Evolutionary conservation across 2,329 filamentous ascomycete species (phyloP).

Genomic region (Sclerotinia glacialis): DNA sequence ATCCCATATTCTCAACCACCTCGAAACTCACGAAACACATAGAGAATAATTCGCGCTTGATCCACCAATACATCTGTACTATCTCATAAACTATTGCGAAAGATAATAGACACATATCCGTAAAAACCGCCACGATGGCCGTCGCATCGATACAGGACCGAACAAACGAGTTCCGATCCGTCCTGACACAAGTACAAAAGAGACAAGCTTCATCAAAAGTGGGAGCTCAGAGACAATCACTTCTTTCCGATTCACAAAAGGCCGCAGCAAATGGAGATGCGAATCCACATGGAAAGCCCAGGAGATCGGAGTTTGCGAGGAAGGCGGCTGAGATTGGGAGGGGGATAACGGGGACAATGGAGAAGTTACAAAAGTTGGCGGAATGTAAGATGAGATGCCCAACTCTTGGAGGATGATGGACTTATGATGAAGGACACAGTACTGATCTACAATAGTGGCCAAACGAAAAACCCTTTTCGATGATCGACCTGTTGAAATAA

Average conservation of each 20-base stretch:
- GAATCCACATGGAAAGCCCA: slow-evolving; percentile 46
- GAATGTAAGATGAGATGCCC: slow-evolving; percentile 56
- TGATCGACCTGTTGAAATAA: slow-evolving; percentile 93
- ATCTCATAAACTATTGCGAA: slow-evolving; percentile 17
- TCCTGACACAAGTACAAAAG: slow-evolving; percentile 81
- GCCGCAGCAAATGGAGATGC: slow-evolving; percentile 55
- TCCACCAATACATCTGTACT: slow-evolving; percentile 13
- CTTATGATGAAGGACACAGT: background rate
- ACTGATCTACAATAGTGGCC: slow-evolving; percentile 58
- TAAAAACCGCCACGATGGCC: slow-evolving; percentile 48
- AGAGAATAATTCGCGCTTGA: background rate
- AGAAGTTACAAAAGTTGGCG: slow-evolving; percentile 88
- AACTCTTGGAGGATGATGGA: background rate
- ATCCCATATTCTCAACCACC: background rate
- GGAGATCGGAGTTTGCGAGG: slow-evolving; percentile 86
- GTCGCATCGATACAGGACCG: slow-evolving; percentile 88
- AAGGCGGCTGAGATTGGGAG: slow-evolving; percentile 88
- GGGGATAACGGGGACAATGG: slow-evolving; percentile 89
- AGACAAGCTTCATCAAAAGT: slow-evolving; percentile 73
- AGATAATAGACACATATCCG: slow-evolving; percentile 10
- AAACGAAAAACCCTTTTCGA: slow-evolving; percentile 96
- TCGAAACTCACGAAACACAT: background rate
- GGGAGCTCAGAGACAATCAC: slow-evolving; percentile 74
- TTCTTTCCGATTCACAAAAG: slow-evolving; percentile 73
- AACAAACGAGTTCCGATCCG: slow-evolving; percentile 90